Evolutionary conservation across 177 flowering plant genomes (phyloP).

Genomic region (Telopea speciosissima): DNA sequence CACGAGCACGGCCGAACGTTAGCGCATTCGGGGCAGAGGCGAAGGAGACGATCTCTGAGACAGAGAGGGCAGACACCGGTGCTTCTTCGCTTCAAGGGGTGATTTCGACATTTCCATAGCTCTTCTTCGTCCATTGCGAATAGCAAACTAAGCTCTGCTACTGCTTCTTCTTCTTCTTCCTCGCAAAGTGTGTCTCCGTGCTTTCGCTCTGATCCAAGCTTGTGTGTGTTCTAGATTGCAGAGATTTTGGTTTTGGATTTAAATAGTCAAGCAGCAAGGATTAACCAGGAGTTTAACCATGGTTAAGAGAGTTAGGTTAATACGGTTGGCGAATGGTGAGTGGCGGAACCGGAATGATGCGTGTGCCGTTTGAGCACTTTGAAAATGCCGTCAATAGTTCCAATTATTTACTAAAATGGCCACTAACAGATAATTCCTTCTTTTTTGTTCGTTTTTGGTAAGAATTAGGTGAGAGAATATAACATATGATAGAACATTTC

Average conservation of each 20-base stretch:
- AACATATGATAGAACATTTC: too few species aligned
- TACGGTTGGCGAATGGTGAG: not conserved
- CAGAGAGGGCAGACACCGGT: conserved; percentile 72
- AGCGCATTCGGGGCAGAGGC: conserved; percentile 78
- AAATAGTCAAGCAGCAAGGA: not conserved
- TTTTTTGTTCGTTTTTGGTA: too few species aligned
- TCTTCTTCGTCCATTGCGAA: conserved; percentile 43
- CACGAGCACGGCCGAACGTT: conserved; percentile 58
- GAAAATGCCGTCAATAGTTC: too few species aligned
- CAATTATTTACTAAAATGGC: too few species aligned
- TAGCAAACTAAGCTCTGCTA: not conserved
- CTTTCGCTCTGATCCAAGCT: not conserved
- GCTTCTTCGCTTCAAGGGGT: conserved; percentile 50
- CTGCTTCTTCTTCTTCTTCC: not conserved
- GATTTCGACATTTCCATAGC: conserved; percentile 63
- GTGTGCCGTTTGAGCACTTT: not conserved
- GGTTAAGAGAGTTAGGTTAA: not conserved
- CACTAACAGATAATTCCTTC: too few species aligned
- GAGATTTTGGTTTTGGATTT: not conserved
- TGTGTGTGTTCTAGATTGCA: not conserved
- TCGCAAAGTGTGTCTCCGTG: not conserved
- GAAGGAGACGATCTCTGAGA: conserved; percentile 56
- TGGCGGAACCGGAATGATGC: not conserved
- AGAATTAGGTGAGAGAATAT: too few species aligned
- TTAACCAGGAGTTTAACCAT: not conserved